phyloP scores from a whole-genome alignment of 768 basidiomycete species.

The Clavulina sp. region DNA sequence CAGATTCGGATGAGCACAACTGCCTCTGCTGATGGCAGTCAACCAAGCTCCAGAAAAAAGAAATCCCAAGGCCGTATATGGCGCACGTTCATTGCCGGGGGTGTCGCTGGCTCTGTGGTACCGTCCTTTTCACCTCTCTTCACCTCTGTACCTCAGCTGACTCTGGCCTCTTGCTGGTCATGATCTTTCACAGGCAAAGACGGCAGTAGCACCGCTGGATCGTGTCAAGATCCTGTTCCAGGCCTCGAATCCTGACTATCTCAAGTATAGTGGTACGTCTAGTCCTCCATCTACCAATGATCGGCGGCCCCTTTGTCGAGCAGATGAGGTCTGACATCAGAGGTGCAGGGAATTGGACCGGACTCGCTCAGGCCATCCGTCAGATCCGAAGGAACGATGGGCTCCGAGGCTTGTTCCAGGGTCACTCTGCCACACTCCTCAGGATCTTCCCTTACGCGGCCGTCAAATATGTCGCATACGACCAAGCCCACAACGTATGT shows the following conservation, averaged over 20 bases:
- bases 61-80: slow-evolving; percentile 42
- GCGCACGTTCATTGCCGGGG: slow-evolving; percentile 81
- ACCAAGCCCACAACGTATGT: slow-evolving; percentile 61
- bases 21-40: too few relatives aligned
- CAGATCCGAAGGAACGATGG: slow-evolving; percentile 44
- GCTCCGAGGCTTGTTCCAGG: slow-evolving; percentile 72
- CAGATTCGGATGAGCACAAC: too few relatives aligned
- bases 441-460: slow-evolving; percentile 95
- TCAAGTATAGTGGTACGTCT: slow-evolving; percentile 71
- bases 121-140: slow-evolving; percentile 20
- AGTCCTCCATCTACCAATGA: not conserved
- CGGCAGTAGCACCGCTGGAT: slow-evolving; percentile 87
- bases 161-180: slow-evolving; percentile 8
- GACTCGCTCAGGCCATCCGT: slow-evolving; percentile 57
- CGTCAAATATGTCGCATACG: slow-evolving; percentile 95
- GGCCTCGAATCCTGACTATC: slow-evolving; percentile 87
- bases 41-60: slow-evolving; percentile 29
- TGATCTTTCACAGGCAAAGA: slow-evolving; percentile 52
- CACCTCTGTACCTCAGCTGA: too few relatives aligned
- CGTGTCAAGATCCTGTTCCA: slow-evolving; percentile 98
- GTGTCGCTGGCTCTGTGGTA: slow-evolving; percentile 85
- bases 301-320: slow-evolving; percentile 14
- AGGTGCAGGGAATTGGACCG: slow-evolving; percentile 62
- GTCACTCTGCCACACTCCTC: slow-evolving; percentile 86
- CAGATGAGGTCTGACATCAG: slow-evolving; percentile 17